These are phyloP conservation scores for Beauveria scarabaeidicola DNA, from an alignment of 2,329 filamentous ascomycete genomes.

Conservation along the genomic window DNA sequence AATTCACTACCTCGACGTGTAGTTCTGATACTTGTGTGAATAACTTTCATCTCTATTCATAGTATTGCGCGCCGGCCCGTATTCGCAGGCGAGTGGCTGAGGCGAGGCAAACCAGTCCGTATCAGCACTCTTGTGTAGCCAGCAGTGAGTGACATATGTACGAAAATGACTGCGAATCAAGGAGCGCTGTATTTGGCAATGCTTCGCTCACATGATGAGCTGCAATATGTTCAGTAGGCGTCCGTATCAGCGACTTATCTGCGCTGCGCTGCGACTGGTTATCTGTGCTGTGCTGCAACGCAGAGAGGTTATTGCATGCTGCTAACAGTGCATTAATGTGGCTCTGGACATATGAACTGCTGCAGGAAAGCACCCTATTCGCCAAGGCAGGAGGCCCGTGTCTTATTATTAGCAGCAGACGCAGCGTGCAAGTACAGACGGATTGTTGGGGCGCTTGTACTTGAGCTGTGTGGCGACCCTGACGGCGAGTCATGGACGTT, in stretches of 20 bases:
- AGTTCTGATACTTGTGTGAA: not conserved
- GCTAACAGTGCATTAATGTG: slow-evolving; percentile 2
- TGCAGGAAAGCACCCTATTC: slow-evolving; percentile 5
- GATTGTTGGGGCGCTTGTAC: not conserved
- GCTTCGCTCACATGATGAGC: not conserved
- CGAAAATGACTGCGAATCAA: not conserved
- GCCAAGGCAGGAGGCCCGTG: not conserved
- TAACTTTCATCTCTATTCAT: too few species aligned
- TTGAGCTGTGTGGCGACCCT: not conserved
- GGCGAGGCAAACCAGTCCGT: not conserved
- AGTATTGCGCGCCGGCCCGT: not conserved
- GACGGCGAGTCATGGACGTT: slow-evolving; percentile 1
- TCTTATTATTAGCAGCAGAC: not conserved
- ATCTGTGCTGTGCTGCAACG: not conserved
- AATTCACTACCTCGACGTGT: not conserved
- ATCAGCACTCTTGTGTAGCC: not conserved
- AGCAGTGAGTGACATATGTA: not conserved
- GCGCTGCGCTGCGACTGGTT: not conserved
- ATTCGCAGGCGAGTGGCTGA: not conserved
- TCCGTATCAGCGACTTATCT: too few species aligned
- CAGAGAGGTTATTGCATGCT: not conserved
- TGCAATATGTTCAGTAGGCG: not conserved
- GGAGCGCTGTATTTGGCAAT: not conserved
- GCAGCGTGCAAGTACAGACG: not conserved
- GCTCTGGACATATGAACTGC: not conserved